Evolutionary conservation across 495 filamentous ascomycete genomes (phyloP), one percentile per base, ranked within the genome.

Genomic region (Podospora conica): DNA sequence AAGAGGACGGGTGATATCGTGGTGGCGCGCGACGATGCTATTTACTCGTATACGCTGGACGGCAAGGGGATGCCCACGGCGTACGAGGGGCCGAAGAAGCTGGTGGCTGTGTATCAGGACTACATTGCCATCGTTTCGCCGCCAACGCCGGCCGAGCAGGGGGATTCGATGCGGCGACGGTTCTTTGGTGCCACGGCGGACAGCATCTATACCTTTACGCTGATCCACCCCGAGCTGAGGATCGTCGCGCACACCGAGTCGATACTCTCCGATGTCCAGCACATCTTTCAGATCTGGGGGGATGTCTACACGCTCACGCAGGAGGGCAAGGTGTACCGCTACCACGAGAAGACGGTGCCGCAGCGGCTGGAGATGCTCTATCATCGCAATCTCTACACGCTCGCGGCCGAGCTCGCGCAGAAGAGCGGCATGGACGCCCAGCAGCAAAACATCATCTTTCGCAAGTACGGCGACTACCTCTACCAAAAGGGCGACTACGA

Each of bases 401-500:
- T 95, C 62, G 94, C 95, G 5, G 96, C 97, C 69, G 95, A 93
- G 71, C 82, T 98, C 59, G 95, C 96, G 2, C 93, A 96, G 71
- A 97, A 96, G 74, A 87, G 86, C 53, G 91, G 91, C 15, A 83
- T 87, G 78, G 91, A 94, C 74, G 70, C 81, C 11, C 75, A 87
- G 21, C 92, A 96, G 73, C 91, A 95, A 57, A 96, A 96, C 73
- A 84, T 91, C 55, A 98, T 98, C 61, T 94, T 90, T 69, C 87
- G 96, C 63, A 94, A 88, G 77, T 98, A 96, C 76, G 95, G 95
- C 10, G 96, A 98, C 73, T 93, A 91, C 66, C 78, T 97, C n/a
- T 97, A 98, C 70, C 92, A 95, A 71, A 95, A 92, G 70, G 90
- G 88, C 3, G 92, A 96, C 72, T 98, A 93, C 73, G 94, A 98